Evolutionary conservation across 495 filamentous ascomycete genomes (phyloP).

Genomic region (Penicillium malachiteum): DNA sequence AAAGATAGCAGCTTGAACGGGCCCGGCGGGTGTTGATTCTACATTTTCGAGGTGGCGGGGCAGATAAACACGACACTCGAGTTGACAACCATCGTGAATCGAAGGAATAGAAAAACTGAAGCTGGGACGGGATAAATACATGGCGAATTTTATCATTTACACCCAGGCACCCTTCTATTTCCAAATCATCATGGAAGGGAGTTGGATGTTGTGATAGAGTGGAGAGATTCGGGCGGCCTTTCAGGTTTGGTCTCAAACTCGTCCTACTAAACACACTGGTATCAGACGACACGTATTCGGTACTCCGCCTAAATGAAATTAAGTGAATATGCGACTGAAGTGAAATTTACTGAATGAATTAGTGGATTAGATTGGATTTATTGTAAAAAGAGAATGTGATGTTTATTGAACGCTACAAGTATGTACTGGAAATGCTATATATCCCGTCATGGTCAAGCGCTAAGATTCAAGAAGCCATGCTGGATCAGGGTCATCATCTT

Average conservation of each 20-base stretch:
- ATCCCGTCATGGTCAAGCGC: neutral
- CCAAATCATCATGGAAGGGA: neutral
- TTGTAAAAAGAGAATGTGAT: too few species aligned
- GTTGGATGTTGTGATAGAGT: too few species aligned
- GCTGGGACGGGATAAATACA: constrained; percentile 51
- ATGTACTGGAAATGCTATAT: neutral
- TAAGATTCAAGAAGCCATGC: constrained; percentile 39
- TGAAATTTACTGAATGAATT: too few species aligned
- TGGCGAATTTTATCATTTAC: constrained; percentile 3
- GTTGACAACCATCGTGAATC: constrained; percentile 67
- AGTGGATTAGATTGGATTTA: too few species aligned
- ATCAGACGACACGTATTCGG: too few species aligned
- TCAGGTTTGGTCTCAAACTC: too few species aligned
- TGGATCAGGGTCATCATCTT: constrained; percentile 51
- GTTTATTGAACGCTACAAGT: too few species aligned
- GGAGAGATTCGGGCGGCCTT: too few species aligned
- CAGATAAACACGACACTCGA: constrained; percentile 82
- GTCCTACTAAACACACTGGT: too few species aligned
- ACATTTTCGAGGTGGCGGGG: constrained; percentile 42
- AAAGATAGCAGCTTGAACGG: constrained; percentile 66
- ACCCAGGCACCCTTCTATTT: too few species aligned
- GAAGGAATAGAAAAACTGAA: constrained; percentile 82
- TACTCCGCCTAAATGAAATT: too few species aligned
- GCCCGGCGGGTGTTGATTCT: constrained; percentile 32
- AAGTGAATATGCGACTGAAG: too few species aligned